These are phyloP conservation scores for Choiromyces venosus DNA, from an alignment of 495 filamentous ascomycete genomes.

Conservation along the genomic window DNA sequence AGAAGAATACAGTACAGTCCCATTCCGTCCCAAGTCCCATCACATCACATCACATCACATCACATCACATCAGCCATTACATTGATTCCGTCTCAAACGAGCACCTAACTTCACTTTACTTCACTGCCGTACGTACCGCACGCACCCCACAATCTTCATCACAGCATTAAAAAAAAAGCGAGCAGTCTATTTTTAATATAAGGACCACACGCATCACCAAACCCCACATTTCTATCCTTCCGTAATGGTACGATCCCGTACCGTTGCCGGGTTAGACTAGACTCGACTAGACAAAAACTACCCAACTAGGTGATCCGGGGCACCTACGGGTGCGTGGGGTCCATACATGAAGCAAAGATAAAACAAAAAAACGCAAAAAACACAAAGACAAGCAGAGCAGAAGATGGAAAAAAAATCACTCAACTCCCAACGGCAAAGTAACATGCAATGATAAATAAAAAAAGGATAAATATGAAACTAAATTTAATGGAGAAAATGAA, in stretches of 20 bases:
- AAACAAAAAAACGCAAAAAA: background rate
- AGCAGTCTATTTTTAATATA: background rate
- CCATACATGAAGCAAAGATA: background rate
- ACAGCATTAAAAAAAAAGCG: background rate
- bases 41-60: background rate
- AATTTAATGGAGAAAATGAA: too few relatives aligned
- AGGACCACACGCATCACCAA: background rate
- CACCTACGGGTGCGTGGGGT: background rate
- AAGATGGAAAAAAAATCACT: too few relatives aligned
- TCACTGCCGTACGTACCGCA: background rate
- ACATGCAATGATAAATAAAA: constrained; percentile 4
- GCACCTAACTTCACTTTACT: background rate
- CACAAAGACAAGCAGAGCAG: too few relatives aligned
- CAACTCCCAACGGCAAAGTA: background rate
- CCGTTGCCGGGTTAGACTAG: background rate
- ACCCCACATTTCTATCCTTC: constrained; percentile 1
- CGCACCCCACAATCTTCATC: background rate
- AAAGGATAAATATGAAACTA: too few relatives aligned
- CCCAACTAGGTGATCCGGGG: background rate
- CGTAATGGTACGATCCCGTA: too few relatives aligned
- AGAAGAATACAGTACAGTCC: background rate
- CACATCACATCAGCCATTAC: background rate
- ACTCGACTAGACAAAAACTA: background rate
- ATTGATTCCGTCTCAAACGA: background rate
- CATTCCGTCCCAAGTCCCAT: background rate